These are phyloP conservation scores for Antitrichia curtipendula DNA, from an alignment of 225 moss, liverwort and hornwort species.

Conservation along the genomic window DNA sequence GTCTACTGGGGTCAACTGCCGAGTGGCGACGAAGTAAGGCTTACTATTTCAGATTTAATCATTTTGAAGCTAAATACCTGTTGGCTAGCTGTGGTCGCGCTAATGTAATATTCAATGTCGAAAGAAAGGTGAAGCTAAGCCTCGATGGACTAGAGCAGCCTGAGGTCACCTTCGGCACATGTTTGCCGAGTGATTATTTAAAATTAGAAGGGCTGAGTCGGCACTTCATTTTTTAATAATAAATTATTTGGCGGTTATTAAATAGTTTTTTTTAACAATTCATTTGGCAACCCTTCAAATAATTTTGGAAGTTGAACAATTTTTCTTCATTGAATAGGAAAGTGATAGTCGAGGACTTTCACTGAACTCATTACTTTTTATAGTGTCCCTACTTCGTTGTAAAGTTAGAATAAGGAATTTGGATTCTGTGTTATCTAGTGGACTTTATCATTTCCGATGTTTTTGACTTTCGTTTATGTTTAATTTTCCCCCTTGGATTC, in stretches of 20 bases:
- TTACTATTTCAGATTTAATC: not conserved
- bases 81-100: not conserved
- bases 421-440: not conserved
- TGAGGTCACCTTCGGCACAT: not conserved
- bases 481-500: not conserved
- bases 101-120: not conserved
- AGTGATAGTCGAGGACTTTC: not conserved
- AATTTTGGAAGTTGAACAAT: not conserved
- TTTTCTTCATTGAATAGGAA: not conserved
- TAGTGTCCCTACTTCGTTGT: not conserved
- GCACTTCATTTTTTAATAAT: not conserved
- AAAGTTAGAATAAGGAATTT: not conserved
- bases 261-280: not conserved
- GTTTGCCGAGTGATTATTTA: not conserved
- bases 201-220: not conserved
- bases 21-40: conserved; percentile 76
- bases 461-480: not conserved
- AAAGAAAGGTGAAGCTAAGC: not conserved
- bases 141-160: not conserved
- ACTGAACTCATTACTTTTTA: not conserved
- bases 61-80: not conserved
- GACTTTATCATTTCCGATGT: not conserved
- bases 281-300: not conserved
- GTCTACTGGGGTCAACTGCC: conserved; percentile 93
- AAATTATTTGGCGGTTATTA: too few relatives aligned